Evolutionary conservation across 345 rosid genomes (phyloP).

Genomic region (Salix brachista): DNA sequence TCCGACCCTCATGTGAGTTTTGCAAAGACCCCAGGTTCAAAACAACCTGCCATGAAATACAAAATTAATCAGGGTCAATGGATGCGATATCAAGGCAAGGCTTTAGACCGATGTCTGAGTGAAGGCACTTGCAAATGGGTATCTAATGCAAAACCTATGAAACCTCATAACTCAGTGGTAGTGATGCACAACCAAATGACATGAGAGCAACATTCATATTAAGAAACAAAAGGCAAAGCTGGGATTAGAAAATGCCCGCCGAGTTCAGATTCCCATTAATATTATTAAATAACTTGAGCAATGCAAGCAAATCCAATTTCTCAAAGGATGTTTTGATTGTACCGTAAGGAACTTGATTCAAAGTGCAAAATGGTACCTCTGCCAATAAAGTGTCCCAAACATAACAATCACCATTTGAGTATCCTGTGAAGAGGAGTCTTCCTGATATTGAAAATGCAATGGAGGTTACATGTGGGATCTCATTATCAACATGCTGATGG

Average conservation of each 20-base stretch:
- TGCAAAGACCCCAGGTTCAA: slow-evolving; percentile 71
- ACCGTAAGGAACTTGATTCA: background rate
- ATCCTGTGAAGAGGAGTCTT: slow-evolving; percentile 88
- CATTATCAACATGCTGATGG: slow-evolving; percentile 49
- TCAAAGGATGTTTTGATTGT: background rate
- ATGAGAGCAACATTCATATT: background rate
- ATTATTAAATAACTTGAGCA: background rate
- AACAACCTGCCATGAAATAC: slow-evolving; percentile 53
- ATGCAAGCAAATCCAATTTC: background rate
- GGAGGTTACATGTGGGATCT: slow-evolving; percentile 61
- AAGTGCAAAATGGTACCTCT: slow-evolving; percentile 40
- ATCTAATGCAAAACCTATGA: background rate
- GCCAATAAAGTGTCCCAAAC: slow-evolving; percentile 97
- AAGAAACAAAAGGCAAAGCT: background rate
- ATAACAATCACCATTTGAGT: slow-evolving; percentile 70
- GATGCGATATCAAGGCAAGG: background rate
- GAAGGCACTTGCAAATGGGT: background rate
- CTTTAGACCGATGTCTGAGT: background rate
- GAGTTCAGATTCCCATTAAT: background rate
- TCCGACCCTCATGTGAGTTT: slow-evolving; percentile 66
- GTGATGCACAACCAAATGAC: background rate
- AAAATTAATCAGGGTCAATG: slow-evolving; percentile 9
- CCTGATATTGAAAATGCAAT: slow-evolving; percentile 92
- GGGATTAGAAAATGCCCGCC: background rate
- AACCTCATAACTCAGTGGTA: background rate